Percentiles rank a stretch among this genome's conserved stretches.
Evolutionary conservation across 2,329 filamentous ascomycete species (phyloP).

Genomic region (Dendryphion nanum): DNA sequence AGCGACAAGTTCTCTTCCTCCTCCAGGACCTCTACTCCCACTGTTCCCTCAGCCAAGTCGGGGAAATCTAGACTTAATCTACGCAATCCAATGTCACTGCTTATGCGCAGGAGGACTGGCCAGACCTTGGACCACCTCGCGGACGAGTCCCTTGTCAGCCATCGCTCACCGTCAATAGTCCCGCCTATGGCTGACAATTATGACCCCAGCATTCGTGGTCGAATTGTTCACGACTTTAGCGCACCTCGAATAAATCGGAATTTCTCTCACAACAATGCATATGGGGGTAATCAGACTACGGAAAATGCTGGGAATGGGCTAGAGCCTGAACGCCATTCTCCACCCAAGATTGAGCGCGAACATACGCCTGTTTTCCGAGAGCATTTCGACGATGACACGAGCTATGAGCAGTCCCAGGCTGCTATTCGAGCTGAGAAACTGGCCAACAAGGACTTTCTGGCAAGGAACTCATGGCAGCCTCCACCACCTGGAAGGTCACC

Average conservation of each 20-base stretch:
- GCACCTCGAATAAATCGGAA: slow-evolving; percentile 53
- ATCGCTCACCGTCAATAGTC: slow-evolving; percentile 45
- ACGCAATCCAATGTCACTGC: slow-evolving; percentile 60
- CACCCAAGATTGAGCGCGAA: slow-evolving; percentile 38
- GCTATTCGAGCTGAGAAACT: slow-evolving; percentile 48
- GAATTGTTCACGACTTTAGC: slow-evolving; percentile 64
- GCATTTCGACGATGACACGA: slow-evolving; percentile 56
- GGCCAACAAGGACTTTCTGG: slow-evolving; percentile 49
- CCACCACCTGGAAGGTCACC: slow-evolving; percentile 22
- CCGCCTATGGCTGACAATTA: slow-evolving; percentile 58
- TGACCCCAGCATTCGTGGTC: slow-evolving; percentile 62
- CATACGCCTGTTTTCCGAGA: slow-evolving; percentile 62
- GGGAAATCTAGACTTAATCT: slow-evolving; percentile 55
- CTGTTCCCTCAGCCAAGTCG: slow-evolving; percentile 23
- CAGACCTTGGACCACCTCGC: slow-evolving; percentile 47
- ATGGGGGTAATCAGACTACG: slow-evolving; percentile 15
- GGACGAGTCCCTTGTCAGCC: slow-evolving; percentile 52
- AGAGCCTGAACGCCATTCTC: slow-evolving; percentile 27
- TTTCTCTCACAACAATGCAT: slow-evolving; percentile 35
- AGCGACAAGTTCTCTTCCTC: slow-evolving; percentile 28
- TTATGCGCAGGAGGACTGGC: slow-evolving; percentile 57
- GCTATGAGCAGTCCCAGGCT: slow-evolving; percentile 39
- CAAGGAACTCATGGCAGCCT: slow-evolving; percentile 35
- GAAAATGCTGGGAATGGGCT: background rate
- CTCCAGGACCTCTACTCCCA: slow-evolving; percentile 19